A percentile compares a stretch with the other conserved stretches of the same genome.
Conservation (phyloP, 495 filamentous ascomycete genomes). For the Elasticomyces elasticus region DNA sequence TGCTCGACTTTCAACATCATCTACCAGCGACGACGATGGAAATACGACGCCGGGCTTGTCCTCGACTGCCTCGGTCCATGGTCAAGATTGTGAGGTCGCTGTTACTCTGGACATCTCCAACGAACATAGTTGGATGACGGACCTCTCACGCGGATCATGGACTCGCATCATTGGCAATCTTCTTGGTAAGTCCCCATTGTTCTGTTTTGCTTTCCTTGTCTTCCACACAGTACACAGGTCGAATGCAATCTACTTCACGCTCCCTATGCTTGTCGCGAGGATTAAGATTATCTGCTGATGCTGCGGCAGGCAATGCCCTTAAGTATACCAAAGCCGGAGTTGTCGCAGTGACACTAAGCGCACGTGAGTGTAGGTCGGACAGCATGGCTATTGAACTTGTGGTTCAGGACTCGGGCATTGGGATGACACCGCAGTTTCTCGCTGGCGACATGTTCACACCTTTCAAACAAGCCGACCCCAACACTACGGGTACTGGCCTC, state of each 20-base stretch:
- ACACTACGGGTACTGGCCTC: conserved; percentile 25
- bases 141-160: conserved; percentile 2
- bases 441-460: conserved; percentile 22
- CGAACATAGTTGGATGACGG: not conserved
- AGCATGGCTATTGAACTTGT: conserved; percentile 13
- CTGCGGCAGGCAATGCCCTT: conserved; percentile 24
- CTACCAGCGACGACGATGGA: not conserved
- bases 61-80: not conserved
- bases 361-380: not conserved
- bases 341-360: conserved; percentile 20
- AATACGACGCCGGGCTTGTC: not conserved
- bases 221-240: too few species aligned
- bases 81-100: not conserved
- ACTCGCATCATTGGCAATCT: conserved; percentile 8
- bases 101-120: not conserved
- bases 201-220: too few species aligned
- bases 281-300: conserved; percentile 2
- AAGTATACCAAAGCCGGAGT: conserved; percentile 28
- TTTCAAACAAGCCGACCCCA: conserved; percentile 25
- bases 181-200: not conserved
- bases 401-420: conserved; percentile 25
- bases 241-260: not conserved
- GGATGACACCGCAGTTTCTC: conserved; percentile 25
- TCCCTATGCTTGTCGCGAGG: not conserved
- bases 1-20: not conserved